Evolutionary conservation across 441 rosid genomes (phyloP).

Genomic region (Viola pubescens): DNA sequence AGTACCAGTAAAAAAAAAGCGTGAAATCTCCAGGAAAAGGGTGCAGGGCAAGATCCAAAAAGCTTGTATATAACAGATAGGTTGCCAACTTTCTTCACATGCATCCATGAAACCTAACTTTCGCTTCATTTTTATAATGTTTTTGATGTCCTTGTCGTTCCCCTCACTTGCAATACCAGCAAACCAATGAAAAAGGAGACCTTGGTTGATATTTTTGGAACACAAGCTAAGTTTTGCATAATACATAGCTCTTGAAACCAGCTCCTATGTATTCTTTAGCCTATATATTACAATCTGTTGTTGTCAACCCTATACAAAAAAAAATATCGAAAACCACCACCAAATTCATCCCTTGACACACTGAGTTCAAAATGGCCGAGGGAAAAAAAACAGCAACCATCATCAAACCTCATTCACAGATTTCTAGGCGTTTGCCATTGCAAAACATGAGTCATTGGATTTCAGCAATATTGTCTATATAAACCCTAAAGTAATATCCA

Average conservation of each 20-base stretch:
- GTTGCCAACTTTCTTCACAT: neutral
- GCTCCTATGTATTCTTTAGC: slow-evolving; percentile 37
- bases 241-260: slow-evolving; percentile 25
- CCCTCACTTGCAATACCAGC: too few species aligned
- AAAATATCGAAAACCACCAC: slow-evolving; percentile 20
- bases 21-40: too few species aligned
- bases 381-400: slow-evolving; percentile 27
- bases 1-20: too few species aligned
- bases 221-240: slow-evolving; percentile 24
- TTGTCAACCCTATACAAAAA: slow-evolving; percentile 54
- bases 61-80: too few species aligned
- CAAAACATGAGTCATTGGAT: slow-evolving; percentile 25
- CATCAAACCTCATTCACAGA: slow-evolving; percentile 39
- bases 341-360: slow-evolving; percentile 32
- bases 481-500: slow-evolving; percentile 21
- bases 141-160: neutral
- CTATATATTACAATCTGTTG: slow-evolving; percentile 46
- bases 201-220: slow-evolving; percentile 9
- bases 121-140: neutral
- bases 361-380: slow-evolving; percentile 34
- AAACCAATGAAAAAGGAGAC: too few species aligned
- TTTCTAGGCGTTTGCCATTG: slow-evolving; percentile 25
- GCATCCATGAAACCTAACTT: slow-evolving; percentile 6
- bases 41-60: too few species aligned
- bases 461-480: slow-evolving; percentile 25